Evolutionary conservation across 129 eudicot species (phyloP), one percentile per base, ranked within the genome.

Genomic region (Flaveria ramosissima): DNA sequence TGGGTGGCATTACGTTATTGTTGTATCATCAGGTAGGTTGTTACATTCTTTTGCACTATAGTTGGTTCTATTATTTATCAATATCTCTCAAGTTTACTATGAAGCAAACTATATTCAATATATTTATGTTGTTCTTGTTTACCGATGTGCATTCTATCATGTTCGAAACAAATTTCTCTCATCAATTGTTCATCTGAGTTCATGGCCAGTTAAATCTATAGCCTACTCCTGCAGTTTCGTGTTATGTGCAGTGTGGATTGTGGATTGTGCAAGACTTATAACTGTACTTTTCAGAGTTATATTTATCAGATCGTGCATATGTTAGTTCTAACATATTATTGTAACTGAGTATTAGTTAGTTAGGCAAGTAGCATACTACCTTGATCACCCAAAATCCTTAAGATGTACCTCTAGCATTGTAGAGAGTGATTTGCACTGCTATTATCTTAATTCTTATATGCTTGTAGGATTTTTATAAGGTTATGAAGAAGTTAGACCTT

Each of bases 1-100:
- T 81, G 99, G 99, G 32, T 95, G 99, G 99, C 97, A 91, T 74
- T 95, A 89, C 71, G 77, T 92, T 17, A 95, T 95, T 39, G 87
- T 95, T 46, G 99, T 95, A 77, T 89, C 99, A 68, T 89, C 97
- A 78, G 99, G 99, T 95, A 82, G 71, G 72, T 20, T 19, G 32
- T 73, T 27, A 19, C 61, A 39, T 61, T 36, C 60, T 50, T 75
- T 79, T 70, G 70, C 41, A 42, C 75, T 6, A 32, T 53, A 61
- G 48, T 71, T 60, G 27, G 57, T 60, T 62, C 26, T 76, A 19
- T 9, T 53, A 27, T 73, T 45, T 32, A 26, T 15, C n/a, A 63
- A 76, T 4, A 47, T 71, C 45, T 62, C n/a, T 36, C 32, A 72
- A 36, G 73, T 62, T 71, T 21, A 71, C 72, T 1, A 10, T 64